phyloP scores from a whole-genome alignment of 2,329 filamentous ascomycete genomes.

The Fusarium coicis region DNA sequence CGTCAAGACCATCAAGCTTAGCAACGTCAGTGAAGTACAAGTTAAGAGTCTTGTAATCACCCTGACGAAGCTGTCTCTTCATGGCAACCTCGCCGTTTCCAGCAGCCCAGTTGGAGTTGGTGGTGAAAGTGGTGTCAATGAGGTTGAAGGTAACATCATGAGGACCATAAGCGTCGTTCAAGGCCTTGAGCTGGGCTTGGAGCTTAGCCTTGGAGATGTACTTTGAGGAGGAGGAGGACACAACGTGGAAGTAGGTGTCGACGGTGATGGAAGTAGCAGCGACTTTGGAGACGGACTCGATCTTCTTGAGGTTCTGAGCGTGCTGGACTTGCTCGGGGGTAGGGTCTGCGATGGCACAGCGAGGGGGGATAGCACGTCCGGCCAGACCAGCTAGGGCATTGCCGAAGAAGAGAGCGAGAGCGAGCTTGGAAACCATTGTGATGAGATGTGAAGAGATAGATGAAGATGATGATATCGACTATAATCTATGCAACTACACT shows the following conservation, averaged over 20 bases:
- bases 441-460: background rate
- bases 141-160: conserved; percentile 59
- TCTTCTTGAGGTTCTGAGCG: conserved; percentile 13
- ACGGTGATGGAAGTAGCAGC: conserved; percentile 21
- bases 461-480: background rate
- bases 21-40: conserved; percentile 47
- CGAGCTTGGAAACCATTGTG: conserved; percentile 26
- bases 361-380: conserved; percentile 8
- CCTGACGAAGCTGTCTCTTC: conserved; percentile 59
- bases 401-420: conserved; percentile 17
- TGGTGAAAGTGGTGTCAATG: conserved; percentile 55
- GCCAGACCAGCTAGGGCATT: conserved; percentile 15
- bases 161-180: conserved; percentile 58
- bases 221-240: conserved; percentile 35
- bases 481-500: background rate
- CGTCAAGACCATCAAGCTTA: conserved; percentile 22
- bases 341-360: conserved; percentile 23
- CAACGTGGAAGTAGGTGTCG: conserved; percentile 43
- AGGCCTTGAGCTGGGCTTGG: conserved; percentile 53
- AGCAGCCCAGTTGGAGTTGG: conserved; percentile 59
- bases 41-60: conserved; percentile 54
- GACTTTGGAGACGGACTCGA: conserved; percentile 8
- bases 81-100: conserved; percentile 55
- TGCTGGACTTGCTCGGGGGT: conserved; percentile 19
- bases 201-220: conserved; percentile 34